phyloP scores from a whole-genome alignment of 768 basidiomycete genomes.

The Strobilomyces confusus region DNA sequence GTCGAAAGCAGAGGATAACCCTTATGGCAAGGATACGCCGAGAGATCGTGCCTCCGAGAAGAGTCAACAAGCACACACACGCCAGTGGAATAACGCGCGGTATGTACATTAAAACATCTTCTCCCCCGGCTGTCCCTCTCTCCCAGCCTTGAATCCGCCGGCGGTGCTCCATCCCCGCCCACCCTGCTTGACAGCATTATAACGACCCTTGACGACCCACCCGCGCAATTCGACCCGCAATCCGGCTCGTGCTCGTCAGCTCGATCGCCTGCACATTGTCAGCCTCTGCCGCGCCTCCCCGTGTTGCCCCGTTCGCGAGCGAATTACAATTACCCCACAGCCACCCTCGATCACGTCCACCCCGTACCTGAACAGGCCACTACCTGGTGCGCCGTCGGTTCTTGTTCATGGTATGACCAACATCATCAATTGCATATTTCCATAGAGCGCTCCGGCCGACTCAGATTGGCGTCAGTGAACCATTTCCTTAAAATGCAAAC shows the following conservation, averaged over 20 bases:
- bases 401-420: constrained; percentile 32
- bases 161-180: constrained; percentile 17
- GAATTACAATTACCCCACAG: constrained; percentile 32
- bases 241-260: background rate
- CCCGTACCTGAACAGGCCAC: constrained; percentile 29
- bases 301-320: constrained; percentile 16
- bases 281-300: constrained; percentile 15
- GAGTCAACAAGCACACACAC: constrained; percentile 32
- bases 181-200: constrained; percentile 12
- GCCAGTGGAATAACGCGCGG: constrained; percentile 13
- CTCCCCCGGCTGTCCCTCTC: constrained; percentile 2
- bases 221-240: background rate
- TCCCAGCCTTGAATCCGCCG: constrained; percentile 4
- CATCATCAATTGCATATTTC: constrained; percentile 33
- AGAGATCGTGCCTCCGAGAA: constrained; percentile 18
- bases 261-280: constrained; percentile 8
- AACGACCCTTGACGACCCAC: constrained; percentile 30
- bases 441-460: constrained; percentile 30
- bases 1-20: constrained; percentile 23
- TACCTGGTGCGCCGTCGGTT: constrained; percentile 29
- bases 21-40: constrained; percentile 32
- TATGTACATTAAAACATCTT: constrained; percentile 21
- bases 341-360: constrained; percentile 31
- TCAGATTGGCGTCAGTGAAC: constrained; percentile 22
- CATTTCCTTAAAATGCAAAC: constrained; percentile 31